Conservation (phyloP, 495 filamentous ascomycete genomes). For the Podospora pseudocomata region DNA sequence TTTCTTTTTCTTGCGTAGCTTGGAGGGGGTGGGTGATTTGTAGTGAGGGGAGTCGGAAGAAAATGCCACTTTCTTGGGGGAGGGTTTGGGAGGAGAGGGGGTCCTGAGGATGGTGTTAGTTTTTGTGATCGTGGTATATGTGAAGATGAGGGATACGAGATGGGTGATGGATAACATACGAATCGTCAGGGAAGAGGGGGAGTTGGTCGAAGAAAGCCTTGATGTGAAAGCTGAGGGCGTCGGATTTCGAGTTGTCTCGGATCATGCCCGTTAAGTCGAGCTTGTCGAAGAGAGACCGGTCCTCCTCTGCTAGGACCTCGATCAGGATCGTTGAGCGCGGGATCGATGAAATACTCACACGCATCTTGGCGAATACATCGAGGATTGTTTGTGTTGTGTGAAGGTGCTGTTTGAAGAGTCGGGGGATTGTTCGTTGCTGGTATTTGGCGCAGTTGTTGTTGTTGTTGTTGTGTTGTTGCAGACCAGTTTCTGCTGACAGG, state of each 20-base stretch:
- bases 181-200: background rate
- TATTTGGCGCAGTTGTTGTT: background rate
- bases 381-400: background rate
- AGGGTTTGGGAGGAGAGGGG: background rate
- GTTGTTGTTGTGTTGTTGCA: background rate
- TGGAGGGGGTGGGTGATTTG: background rate
- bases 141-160: background rate
- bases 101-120: background rate
- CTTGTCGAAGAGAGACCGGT: background rate
- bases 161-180: background rate
- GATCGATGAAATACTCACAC: background rate
- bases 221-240: background rate
- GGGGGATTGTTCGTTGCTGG: background rate
- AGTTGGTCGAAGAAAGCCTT: background rate
- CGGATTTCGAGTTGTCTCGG: background rate
- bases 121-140: background rate
- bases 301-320: background rate
- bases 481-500: too few species aligned
- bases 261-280: background rate
- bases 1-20: background rate
- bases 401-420: too few species aligned
- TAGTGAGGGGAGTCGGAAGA: background rate
- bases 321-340: background rate
- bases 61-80: background rate
- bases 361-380: background rate